A percentile compares a stretch with the other conserved stretches of the same genome.
phyloP scores from a whole-genome alignment of 805 yeast genomes.

The Nakazawaea wyomingensis region DNA sequence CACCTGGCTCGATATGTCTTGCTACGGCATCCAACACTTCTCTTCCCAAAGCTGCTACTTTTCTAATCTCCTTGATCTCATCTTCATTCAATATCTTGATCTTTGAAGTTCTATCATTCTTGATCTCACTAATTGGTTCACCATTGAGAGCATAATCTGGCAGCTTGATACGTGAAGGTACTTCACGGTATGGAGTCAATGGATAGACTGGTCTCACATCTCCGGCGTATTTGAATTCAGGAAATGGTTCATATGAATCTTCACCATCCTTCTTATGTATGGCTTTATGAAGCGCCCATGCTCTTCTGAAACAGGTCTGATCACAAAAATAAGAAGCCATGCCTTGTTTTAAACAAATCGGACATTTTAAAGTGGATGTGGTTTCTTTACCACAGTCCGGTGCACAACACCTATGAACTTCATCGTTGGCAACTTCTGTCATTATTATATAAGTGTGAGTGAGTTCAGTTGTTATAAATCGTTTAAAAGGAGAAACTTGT shows the following conservation, averaged over 20 bases:
- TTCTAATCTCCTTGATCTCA: conserved; percentile 69
- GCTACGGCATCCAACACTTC: conserved; percentile 90
- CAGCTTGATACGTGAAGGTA: conserved; percentile 64
- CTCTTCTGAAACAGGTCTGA: conserved; percentile 73
- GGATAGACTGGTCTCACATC: conserved; percentile 76
- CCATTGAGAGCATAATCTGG: conserved; percentile 89
- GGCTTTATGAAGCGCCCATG: conserved; percentile 70
- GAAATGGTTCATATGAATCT: conserved; percentile 80
- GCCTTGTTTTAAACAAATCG: conserved; percentile 78
- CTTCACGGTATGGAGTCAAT: conserved; percentile 58
- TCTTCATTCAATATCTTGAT: conserved; percentile 61
- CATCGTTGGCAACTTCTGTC: no score
- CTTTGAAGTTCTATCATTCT: conserved; percentile 60
- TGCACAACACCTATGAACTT: conserved; percentile 52
- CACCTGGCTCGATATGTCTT: conserved; percentile 75
- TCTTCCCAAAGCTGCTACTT: conserved; percentile 72
- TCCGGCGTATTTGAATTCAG: conserved; percentile 72
- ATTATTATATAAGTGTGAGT: no score
- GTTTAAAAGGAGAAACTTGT: no score
- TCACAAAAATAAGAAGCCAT: conserved; percentile 66
- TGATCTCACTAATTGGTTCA: conserved; percentile 71
- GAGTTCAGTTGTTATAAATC: no score
- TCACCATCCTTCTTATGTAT: conserved; percentile 61
- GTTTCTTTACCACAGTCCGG: conserved; percentile 84
- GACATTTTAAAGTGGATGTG: conserved; percentile 75